phyloP scores from a whole-genome alignment of 352 stramenopile species.

The Globisporangium spinosum region DNA sequence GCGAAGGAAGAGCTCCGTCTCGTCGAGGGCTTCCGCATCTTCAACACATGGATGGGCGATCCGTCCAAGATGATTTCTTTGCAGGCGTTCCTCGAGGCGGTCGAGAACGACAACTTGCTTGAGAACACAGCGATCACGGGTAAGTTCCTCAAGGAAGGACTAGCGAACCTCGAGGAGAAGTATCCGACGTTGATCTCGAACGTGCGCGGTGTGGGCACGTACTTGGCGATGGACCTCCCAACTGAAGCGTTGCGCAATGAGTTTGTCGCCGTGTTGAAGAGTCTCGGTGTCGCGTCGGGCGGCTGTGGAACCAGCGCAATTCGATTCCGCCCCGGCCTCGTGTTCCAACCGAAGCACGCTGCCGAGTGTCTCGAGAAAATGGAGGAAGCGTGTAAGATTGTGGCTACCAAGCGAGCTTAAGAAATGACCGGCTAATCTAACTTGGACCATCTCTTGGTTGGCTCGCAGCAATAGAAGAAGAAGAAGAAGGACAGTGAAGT shows the following conservation, averaged over 20 bases:
- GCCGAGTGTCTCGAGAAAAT: slow-evolving; percentile 73
- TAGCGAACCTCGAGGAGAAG: slow-evolving; percentile 38
- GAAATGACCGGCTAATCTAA: not conserved
- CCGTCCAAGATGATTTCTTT: slow-evolving; percentile 82
- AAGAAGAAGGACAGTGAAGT: not conserved
- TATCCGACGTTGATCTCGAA: slow-evolving; percentile 66
- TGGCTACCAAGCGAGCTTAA: slow-evolving; percentile 17
- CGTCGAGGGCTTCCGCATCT: slow-evolving; percentile 73
- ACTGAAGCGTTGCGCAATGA: slow-evolving; percentile 57
- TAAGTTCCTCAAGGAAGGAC: slow-evolving; percentile 53
- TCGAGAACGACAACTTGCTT: slow-evolving; percentile 56
- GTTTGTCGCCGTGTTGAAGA: slow-evolving; percentile 58
- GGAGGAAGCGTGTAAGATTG: slow-evolving; percentile 43
- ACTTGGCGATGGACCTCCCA: slow-evolving; percentile 75
- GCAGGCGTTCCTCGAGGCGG: slow-evolving; percentile 64
- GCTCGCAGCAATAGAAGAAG: not conserved
- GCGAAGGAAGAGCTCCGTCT: slow-evolving; percentile 72
- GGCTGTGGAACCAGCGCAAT: slow-evolving; percentile 67
- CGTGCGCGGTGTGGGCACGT: slow-evolving; percentile 75
- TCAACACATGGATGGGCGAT: slow-evolving; percentile 89
- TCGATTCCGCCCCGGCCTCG: slow-evolving; percentile 69
- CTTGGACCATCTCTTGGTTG: not conserved
- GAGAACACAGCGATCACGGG: slow-evolving; percentile 75
- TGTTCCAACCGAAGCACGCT: slow-evolving; percentile 78
- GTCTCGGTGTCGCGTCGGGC: slow-evolving; percentile 53